Evolutionary conservation across 208 protist genomes (phyloP).

Genomic region (Kentomonas sorsogonicus): DNA sequence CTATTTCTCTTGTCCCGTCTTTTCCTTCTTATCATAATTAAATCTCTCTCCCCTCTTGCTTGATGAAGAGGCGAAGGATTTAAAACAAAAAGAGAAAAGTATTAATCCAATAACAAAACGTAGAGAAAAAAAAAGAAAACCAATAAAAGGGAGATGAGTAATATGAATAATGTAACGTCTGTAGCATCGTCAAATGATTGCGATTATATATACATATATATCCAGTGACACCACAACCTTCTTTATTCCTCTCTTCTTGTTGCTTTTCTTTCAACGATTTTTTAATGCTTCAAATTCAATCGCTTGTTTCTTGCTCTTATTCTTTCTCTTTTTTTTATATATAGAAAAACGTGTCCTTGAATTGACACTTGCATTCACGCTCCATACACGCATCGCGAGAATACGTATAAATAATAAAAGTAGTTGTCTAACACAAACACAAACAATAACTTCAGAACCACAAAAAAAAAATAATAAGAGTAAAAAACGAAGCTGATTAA

Average conservation of each 20-base stretch:
- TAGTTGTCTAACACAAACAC: not conserved
- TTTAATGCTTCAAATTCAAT: not conserved
- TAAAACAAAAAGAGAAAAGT: slow-evolving; percentile 1
- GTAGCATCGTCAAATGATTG: not conserved
- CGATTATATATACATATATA: slow-evolving; percentile 6
- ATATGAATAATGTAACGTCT: slow-evolving; percentile 2
- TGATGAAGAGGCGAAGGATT: too few relatives aligned
- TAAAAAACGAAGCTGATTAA: slow-evolving; percentile 1
- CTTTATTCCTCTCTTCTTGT: not conserved
- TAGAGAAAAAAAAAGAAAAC: slow-evolving; percentile 14
- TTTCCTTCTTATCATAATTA: not conserved
- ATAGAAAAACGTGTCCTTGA: too few relatives aligned
- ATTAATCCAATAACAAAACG: slow-evolving; percentile 2
- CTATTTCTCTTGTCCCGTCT: not conserved
- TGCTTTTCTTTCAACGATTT: not conserved
- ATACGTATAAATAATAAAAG: too few relatives aligned
- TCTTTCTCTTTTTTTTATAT: not conserved
- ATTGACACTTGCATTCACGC: too few relatives aligned
- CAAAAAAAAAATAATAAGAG: slow-evolving; percentile 11
- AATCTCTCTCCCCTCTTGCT: too few relatives aligned
- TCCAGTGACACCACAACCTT: not conserved
- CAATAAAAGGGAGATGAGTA: not conserved
- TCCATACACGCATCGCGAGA: too few relatives aligned
- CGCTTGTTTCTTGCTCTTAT: not conserved
- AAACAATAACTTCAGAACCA: slow-evolving; percentile 5